Evolutionary conservation across 306 rosid genomes (phyloP).

Genomic region (Prosopis cineraria): DNA sequence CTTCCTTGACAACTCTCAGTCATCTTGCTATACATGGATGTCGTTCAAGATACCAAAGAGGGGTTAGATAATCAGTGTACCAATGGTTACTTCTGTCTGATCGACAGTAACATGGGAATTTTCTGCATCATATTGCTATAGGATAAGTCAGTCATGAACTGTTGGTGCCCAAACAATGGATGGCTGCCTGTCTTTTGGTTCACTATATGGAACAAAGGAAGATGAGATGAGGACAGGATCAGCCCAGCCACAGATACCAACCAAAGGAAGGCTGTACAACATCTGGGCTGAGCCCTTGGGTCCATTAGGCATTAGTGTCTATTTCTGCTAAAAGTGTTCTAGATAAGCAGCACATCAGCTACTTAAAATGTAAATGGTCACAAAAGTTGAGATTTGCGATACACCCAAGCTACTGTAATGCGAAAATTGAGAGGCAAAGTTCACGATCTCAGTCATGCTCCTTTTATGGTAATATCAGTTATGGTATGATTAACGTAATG

Average conservation of each 20-base stretch:
- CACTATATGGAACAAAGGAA: neutral
- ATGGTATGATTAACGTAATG: neutral
- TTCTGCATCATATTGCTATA: neutral
- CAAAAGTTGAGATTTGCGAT: neutral
- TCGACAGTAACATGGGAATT: neutral
- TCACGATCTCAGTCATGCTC: slow-evolving; percentile 6
- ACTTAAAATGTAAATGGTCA: neutral
- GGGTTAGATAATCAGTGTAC: neutral
- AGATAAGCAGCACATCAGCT: neutral
- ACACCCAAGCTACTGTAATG: neutral
- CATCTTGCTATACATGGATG: neutral
- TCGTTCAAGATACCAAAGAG: neutral
- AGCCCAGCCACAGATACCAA: neutral
- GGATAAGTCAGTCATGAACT: neutral
- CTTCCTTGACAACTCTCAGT: neutral
- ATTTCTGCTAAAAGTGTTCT: neutral
- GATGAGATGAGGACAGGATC: neutral
- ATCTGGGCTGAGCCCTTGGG: neutral
- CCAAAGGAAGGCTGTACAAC: neutral
- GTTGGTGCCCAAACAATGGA: neutral
- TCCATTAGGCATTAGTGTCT: neutral
- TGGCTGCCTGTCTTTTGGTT: neutral
- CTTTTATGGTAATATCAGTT: neutral
- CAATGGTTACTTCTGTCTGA: neutral
- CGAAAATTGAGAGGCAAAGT: neutral